These are phyloP conservation scores for Abortiporus biennis DNA, from an alignment of 1,284 basidiomycete species.

Conservation along the genomic window DNA sequence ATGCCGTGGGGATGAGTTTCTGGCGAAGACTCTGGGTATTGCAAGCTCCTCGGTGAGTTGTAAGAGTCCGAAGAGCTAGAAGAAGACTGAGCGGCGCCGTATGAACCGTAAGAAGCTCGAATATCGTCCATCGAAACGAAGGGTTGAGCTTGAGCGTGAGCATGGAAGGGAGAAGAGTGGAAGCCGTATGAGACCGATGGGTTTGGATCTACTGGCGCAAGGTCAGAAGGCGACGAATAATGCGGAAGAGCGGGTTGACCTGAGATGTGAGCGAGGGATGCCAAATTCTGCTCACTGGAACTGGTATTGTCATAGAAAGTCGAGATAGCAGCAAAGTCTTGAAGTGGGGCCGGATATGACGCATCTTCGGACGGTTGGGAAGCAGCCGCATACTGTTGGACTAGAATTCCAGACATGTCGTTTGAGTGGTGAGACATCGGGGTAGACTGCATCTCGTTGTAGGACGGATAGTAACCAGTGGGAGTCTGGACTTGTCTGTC, in stretches of 20 bases:
- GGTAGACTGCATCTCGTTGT: background rate
- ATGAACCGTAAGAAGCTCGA: background rate
- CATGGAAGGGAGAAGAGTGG: background rate
- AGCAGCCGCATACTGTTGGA: too few relatives aligned
- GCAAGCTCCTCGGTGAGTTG: constrained; percentile 11
- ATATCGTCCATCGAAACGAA: background rate
- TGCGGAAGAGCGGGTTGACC: constrained; percentile 8
- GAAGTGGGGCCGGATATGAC: background rate
- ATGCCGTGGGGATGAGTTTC: constrained; percentile 16
- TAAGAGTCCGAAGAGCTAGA: too few relatives aligned
- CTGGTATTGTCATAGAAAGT: background rate
- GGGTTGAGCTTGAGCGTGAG: constrained; percentile 9
- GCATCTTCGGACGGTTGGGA: background rate
- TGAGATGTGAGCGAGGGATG: constrained; percentile 8
- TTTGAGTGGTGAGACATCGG: background rate
- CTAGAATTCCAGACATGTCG: too few relatives aligned
- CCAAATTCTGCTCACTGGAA: constrained; percentile 9
- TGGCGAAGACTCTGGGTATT: constrained; percentile 13
- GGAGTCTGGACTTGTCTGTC: background rate
- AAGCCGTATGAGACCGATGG: constrained; percentile 13
- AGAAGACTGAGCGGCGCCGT: background rate
- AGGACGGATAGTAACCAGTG: background rate
- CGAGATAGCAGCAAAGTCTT: background rate
- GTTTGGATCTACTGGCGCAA: constrained; percentile 9
- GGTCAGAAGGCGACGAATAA: constrained; percentile 7